Conservation (phyloP, 805 yeast species). For the Soucietia sequanensis region DNA sequence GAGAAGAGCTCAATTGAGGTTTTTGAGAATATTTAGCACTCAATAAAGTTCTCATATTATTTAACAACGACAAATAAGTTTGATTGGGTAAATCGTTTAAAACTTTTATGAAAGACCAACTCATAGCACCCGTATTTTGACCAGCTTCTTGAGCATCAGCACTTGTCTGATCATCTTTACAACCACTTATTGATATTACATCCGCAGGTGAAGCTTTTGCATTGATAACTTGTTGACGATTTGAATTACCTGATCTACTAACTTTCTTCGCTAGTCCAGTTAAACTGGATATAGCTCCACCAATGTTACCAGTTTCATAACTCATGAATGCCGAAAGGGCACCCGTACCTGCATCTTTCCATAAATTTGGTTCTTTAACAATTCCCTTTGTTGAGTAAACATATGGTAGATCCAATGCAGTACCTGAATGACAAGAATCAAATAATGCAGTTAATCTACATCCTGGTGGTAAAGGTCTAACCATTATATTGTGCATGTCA, state of each 20-base stretch:
- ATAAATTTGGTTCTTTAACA: constrained; percentile 36
- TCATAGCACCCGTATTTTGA: constrained; percentile 40
- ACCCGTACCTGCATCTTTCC: constrained; percentile 36
- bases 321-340: constrained; percentile 30
- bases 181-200: constrained; percentile 35
- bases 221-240: constrained; percentile 24
- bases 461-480: constrained; percentile 33
- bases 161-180: constrained; percentile 41
- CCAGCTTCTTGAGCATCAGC: constrained; percentile 39
- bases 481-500: constrained; percentile 41
- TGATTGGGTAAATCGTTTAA: constrained; percentile 29
- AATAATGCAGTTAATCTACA: constrained; percentile 38
- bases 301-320: constrained; percentile 34
- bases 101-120: constrained; percentile 34
- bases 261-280: constrained; percentile 35
- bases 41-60: constrained; percentile 35
- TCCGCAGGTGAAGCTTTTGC: constrained; percentile 38
- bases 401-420: constrained; percentile 39
- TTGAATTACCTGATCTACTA: constrained; percentile 11
- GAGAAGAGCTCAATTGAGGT: constrained; percentile 40
- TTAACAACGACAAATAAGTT: constrained; percentile 32
- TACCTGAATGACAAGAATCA: constrained; percentile 42
- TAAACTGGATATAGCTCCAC: constrained; percentile 38
- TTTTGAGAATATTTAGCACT: constrained; percentile 34
- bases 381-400: constrained; percentile 42